Base-by-base conservation (phyloP, 768 basidiomycete species). In the Lactarius indigo region DNA sequence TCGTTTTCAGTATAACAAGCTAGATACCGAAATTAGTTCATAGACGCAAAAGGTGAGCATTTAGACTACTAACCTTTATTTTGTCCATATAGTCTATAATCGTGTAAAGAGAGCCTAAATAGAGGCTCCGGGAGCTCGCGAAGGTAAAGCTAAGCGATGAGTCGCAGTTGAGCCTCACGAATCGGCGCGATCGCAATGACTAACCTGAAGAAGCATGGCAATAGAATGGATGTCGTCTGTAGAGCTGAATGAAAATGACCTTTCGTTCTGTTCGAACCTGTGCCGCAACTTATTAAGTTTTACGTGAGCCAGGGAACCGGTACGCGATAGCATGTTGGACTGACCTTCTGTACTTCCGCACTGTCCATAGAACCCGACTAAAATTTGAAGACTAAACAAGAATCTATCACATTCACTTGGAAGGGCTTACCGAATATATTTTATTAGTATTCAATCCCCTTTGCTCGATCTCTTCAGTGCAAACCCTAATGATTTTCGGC, bases 81-180 rank as follows among this genome's bases (percentile, higher is more conserved):
- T 69, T 92, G 90, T 0, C 88, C 87, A 73, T 94, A 86, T 70
- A 93, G 90, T 30, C 90, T 79, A 26, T 95, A 85, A 71, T 97
- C 95, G 66, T 87, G 84, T n/a, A 93, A 77, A 12, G 90, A 81
- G 72, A 90, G 90, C 73, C 79, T 88, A 79, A 97, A 96, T n/a
- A 97, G 81, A 5, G 95, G 92, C 72, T 97, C 95, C 2, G 94
- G 93, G 18, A 97, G 79, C 73, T 92, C 91, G 59, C 95, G 86
- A 26, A 96, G 80, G 78, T 96, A 91, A 44, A 88, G 77, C 89
- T 91, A 60, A 35, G 23, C 3, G 39, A 9, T 47, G 54, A n/a
- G 17, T n/a, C 42, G 20, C 17, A 58, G 44, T 15, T 30, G 18
- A 20, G 31, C 31, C 17, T 31, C 5, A 42, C 12, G 8, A 15